Percentiles rank a stretch among this genome's conserved stretches.
These are phyloP conservation scores for Ilyonectria robusta DNA, from an alignment of 2,329 filamentous ascomycete species.

Conservation along the genomic window DNA sequence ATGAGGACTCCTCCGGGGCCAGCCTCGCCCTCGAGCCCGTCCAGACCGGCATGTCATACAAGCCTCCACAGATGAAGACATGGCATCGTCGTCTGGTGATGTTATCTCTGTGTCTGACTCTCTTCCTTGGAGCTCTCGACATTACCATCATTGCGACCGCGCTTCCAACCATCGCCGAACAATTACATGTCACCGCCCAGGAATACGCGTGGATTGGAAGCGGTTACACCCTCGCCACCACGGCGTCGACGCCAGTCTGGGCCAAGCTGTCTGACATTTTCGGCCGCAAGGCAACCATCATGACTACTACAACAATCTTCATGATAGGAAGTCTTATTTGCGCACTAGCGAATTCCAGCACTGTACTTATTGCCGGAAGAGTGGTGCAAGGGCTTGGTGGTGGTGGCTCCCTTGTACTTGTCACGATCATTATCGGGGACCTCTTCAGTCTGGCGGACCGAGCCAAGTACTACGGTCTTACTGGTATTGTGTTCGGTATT, in stretches of 20 bases:
- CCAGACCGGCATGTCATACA: constrained; percentile 38
- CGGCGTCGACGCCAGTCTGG: constrained; percentile 48
- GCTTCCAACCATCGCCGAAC: constrained; percentile 45
- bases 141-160: constrained; percentile 48
- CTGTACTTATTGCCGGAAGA: constrained; percentile 64
- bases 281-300: constrained; percentile 60
- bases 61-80: constrained; percentile 37
- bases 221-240: constrained; percentile 44
- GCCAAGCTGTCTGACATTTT: constrained; percentile 66
- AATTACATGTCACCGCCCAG: constrained; percentile 37
- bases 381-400: constrained; percentile 43
- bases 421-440: constrained; percentile 61
- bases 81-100: constrained; percentile 42
- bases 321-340: constrained; percentile 66
- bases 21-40: constrained; percentile 35
- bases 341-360: constrained; percentile 60
- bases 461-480: constrained; percentile 65
- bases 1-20: constrained; percentile 14
- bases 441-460: constrained; percentile 64
- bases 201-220: constrained; percentile 50
- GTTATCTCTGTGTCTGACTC: constrained; percentile 44
- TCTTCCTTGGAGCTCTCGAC: constrained; percentile 47
- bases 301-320: constrained; percentile 62
- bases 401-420: constrained; percentile 39
- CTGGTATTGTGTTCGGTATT: constrained; percentile 72